Conservation (phyloP, 2,329 filamentous ascomycete genomes). For the Neophaeococcomyces aloes region DNA sequence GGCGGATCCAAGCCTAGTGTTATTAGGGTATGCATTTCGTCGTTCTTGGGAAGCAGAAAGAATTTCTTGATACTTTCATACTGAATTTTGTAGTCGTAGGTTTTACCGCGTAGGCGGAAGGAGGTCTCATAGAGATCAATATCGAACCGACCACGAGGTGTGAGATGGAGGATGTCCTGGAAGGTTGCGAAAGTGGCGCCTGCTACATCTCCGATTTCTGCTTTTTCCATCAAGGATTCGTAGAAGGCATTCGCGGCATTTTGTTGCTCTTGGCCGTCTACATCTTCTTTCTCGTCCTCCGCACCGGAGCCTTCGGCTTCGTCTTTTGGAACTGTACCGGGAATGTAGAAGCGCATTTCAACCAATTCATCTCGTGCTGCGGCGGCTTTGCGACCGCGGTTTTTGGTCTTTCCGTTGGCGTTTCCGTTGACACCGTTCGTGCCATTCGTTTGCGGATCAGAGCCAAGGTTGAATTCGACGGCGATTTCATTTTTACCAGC, state of each 20-base stretch:
- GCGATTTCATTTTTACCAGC: conserved; percentile 97
- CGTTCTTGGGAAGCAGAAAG: conserved; percentile 96
- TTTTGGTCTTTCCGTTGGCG: conserved; percentile 54
- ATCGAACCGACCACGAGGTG: conserved; percentile 96
- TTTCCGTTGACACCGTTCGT: conserved; percentile 57
- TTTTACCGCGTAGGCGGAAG: conserved; percentile 94
- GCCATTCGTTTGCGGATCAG: conserved; percentile 59
- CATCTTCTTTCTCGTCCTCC: conserved; percentile 55
- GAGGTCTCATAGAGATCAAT: conserved; percentile 99
- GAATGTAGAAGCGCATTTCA: conserved; percentile 98
- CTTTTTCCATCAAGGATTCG: conserved; percentile 94
- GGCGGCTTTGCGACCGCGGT: conserved; percentile 76
- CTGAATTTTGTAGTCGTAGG: conserved; percentile 99
- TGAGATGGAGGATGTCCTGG: conserved; percentile 91
- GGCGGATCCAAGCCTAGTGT: conserved; percentile 91
- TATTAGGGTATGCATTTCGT: conserved; percentile 90
- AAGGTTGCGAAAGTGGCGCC: conserved; percentile 97
- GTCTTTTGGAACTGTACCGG: conserved; percentile 67
- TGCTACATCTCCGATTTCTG: conserved; percentile 97
- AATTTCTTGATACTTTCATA: conserved; percentile 98
- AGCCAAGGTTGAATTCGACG: conserved; percentile 76
- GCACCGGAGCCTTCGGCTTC: conserved; percentile 55
- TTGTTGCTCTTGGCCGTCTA: conserved; percentile 62
- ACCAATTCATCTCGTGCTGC: conserved; percentile 87
- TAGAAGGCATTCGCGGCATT: conserved; percentile 97